phyloP scores from a whole-genome alignment of 768 basidiomycete genomes.

The Tulasnella sp. region DNA sequence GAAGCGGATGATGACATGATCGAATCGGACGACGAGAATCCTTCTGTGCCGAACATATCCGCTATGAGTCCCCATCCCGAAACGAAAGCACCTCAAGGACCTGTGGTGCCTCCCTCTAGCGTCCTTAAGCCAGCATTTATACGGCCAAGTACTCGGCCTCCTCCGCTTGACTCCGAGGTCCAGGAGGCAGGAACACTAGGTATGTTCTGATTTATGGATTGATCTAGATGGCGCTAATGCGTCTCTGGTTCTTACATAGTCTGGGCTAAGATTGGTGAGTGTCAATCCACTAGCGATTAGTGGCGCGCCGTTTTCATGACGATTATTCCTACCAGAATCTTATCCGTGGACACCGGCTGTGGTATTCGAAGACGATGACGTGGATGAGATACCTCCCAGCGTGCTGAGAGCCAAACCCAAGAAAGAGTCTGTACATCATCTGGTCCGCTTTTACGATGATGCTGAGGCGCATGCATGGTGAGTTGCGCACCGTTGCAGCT shows the following conservation, averaged over 20 bases:
- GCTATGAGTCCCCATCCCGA: no score
- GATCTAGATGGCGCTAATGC: no score
- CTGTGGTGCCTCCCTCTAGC: no score
- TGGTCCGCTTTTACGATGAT: conserved; percentile 76
- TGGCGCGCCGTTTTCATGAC: no score
- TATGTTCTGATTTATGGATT: conserved; percentile 24
- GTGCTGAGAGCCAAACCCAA: conserved; percentile 23
- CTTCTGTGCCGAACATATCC: no score
- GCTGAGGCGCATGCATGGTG: conserved; percentile 44
- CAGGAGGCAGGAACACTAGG: conserved; percentile 48
- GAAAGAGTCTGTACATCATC: conserved; percentile 28
- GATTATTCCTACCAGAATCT: no score
- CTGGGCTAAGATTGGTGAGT: conserved; percentile 71
- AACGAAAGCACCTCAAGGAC: no score
- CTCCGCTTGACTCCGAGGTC: no score
- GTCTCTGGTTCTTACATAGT: conserved; percentile 35
- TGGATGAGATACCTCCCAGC: conserved; percentile 38
- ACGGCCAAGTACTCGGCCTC: no score
- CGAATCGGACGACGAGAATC: not conserved
- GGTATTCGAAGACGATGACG: conserved; percentile 52
- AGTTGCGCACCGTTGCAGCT: no score
- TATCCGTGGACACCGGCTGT: conserved; percentile 88
- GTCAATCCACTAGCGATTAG: not conserved
- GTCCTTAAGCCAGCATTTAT: no score
- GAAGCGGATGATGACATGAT: not conserved